Evolutionary conservation across 495 filamentous ascomycete genomes (phyloP), one percentile per base, ranked within the genome.

Genomic region (Recurvomyces mirabilis): DNA sequence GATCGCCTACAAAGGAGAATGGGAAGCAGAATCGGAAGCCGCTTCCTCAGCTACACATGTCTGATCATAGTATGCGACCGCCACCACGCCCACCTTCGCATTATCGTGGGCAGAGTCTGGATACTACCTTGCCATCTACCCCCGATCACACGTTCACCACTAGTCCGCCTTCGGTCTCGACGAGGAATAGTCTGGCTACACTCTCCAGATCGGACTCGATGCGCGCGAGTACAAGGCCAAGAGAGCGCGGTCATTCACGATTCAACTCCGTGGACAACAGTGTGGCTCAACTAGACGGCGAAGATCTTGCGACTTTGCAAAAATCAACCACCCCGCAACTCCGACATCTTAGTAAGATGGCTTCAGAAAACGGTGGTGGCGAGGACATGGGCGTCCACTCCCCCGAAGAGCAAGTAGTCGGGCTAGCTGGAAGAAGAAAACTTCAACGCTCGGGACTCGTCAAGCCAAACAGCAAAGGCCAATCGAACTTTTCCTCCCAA

Each of bases 301-400:
- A 54, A 1, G 85, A 94, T 41, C 68, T 95, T 3, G 72, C 81
- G 53, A 81, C 71, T 19, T 70, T 95, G 13, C 76, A 86, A 21
- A 81, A 81, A 51, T 94, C 88, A 1, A 79, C 85, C 0, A 95
- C 87, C 1, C 79, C 81, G 44, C 84, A 96, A 58, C 72, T 99
- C 12, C 80, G 88, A 13, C 89, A 85, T 0, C 68, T 99, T 6
- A 96, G 91, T 1, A 82, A 79, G 52, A 71, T 95, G 50, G 87
- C 87, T 3, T 72, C 47, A 1, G 57, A 89, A 46, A 74, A 75
- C 24, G 78, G 75, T 1, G 75, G 79, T 17, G 71, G 69, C 1
- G 85, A 85, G 18, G 87, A 93, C 20, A 87, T 95, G 51, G 69
- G 78, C 34, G 77, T 95, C 30, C 78, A 71, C 37, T 75, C 76